Evolutionary conservation across 495 filamentous ascomycete genomes (phyloP).

Genomic region (Bathelium albidoporum): DNA sequence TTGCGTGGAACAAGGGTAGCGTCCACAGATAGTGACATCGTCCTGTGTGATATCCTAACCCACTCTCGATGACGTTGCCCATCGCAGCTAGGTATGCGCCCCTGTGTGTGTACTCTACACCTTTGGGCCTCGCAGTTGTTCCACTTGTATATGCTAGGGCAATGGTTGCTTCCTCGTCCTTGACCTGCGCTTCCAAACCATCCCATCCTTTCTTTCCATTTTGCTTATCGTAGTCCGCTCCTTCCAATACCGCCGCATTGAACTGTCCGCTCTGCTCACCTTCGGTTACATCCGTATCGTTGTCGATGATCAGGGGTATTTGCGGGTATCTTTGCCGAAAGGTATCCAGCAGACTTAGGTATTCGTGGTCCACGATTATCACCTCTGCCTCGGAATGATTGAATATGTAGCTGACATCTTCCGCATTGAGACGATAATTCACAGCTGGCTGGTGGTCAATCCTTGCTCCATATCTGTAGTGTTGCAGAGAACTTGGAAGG

Average conservation of each 20-base stretch:
- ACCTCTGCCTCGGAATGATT: constrained; percentile 70
- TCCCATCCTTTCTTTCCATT: constrained; percentile 63
- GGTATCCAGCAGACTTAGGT: constrained; percentile 51
- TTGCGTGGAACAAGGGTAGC: constrained; percentile 92
- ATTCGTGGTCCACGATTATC: constrained; percentile 85
- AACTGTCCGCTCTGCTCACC: constrained; percentile 70
- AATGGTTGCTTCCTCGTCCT: constrained; percentile 67
- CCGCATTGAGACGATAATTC: constrained; percentile 82
- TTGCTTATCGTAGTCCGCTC: constrained; percentile 55
- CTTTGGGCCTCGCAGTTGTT: constrained; percentile 86
- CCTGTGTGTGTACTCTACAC: constrained; percentile 85
- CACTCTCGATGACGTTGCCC: constrained; percentile 80
- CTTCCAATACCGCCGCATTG: constrained; percentile 73
- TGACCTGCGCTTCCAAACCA: constrained; percentile 55
- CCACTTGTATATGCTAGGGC: constrained; percentile 89
- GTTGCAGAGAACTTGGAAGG: neutral
- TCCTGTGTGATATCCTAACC: constrained; percentile 58
- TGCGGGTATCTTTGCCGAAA: constrained; percentile 49
- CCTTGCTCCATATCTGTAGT: neutral
- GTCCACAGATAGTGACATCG: constrained; percentile 84
- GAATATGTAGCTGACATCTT: constrained; percentile 87
- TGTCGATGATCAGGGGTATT: constrained; percentile 66
- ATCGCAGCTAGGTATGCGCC: constrained; percentile 76
- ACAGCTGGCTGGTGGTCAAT: constrained; percentile 36
- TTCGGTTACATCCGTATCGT: constrained; percentile 69